Evolutionary conservation across 148 eudicot genomes (phyloP).

Genomic region (Heliosperma pusillum): DNA sequence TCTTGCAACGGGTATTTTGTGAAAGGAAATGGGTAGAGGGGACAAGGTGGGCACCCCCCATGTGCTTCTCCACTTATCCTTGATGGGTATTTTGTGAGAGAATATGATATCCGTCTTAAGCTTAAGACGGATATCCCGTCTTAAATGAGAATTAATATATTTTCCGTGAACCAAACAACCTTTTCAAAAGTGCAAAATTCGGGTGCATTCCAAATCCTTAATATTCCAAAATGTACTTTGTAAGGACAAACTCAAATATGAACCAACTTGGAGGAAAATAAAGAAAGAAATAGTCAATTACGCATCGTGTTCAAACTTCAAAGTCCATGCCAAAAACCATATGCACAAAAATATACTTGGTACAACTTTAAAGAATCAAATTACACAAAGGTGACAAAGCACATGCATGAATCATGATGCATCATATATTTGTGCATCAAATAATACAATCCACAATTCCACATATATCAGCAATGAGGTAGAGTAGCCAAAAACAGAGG

Average conservation of each 20-base stretch:
- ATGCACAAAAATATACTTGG: background rate
- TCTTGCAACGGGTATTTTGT: too few relatives aligned
- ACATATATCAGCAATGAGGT: background rate
- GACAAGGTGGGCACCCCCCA: too few relatives aligned
- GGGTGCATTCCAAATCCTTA: background rate
- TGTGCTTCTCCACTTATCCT: too few relatives aligned
- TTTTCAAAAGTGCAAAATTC: background rate
- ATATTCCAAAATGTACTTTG: background rate
- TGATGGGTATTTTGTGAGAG: too few relatives aligned
- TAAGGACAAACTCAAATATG: background rate
- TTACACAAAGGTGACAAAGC: background rate
- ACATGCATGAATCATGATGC: too few relatives aligned
- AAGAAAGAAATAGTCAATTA: background rate
- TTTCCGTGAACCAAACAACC: too few relatives aligned
- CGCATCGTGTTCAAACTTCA: background rate
- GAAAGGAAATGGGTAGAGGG: too few relatives aligned
- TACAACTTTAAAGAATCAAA: slow-evolving; percentile 3
- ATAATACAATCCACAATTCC: too few relatives aligned
- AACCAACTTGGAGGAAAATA: background rate
- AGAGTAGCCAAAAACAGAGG: background rate
- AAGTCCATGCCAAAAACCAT: slow-evolving; percentile 13
- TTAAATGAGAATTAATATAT: too few relatives aligned
- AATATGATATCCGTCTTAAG: too few relatives aligned
- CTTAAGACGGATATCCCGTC: too few relatives aligned
- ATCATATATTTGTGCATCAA: too few relatives aligned